These are phyloP conservation scores for Malassezia equina DNA, from an alignment of 1,284 basidiomycete genomes.

Conservation along the genomic window DNA sequence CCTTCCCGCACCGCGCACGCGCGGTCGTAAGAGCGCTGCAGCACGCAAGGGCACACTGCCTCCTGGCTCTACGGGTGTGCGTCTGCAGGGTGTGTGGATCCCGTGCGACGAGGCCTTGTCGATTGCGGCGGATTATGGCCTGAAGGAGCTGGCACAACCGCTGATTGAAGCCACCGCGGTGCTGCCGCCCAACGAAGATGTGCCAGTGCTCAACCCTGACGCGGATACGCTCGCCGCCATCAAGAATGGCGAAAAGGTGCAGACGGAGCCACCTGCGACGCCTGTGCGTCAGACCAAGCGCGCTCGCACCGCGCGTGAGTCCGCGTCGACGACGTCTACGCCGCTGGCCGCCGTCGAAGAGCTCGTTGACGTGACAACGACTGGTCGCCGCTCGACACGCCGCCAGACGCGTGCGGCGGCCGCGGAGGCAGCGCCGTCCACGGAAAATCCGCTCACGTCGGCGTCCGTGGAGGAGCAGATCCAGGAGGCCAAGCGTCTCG, in stretches of 20 bases:
- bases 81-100: conserved; percentile 86
- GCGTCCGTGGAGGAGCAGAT: conserved; percentile 42
- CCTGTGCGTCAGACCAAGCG: conserved; percentile 16
- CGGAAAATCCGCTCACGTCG: conserved; percentile 20
- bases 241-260: neutral
- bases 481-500: conserved; percentile 34
- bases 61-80: conserved; percentile 41
- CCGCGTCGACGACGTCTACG: conserved; percentile 1
- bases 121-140: conserved; percentile 59
- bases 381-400: conserved; percentile 4
- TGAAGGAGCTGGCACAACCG: conserved; percentile 57
- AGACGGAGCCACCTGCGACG: conserved; percentile 5
- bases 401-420: conserved; percentile 1
- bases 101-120: conserved; percentile 60
- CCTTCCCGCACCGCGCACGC: conserved; percentile 43
- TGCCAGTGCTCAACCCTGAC: conserved; percentile 26
- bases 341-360: conserved; percentile 6
- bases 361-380: neutral
- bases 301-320: neutral
- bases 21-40: conserved; percentile 19
- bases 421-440: neutral
- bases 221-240: conserved; percentile 6
- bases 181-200: conserved; percentile 50
- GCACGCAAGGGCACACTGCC: conserved; percentile 26
- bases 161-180: conserved; percentile 69